These are phyloP conservation scores for Aspergillus hancockii DNA, from an alignment of 495 filamentous ascomycete genomes.

Conservation along the genomic window DNA sequence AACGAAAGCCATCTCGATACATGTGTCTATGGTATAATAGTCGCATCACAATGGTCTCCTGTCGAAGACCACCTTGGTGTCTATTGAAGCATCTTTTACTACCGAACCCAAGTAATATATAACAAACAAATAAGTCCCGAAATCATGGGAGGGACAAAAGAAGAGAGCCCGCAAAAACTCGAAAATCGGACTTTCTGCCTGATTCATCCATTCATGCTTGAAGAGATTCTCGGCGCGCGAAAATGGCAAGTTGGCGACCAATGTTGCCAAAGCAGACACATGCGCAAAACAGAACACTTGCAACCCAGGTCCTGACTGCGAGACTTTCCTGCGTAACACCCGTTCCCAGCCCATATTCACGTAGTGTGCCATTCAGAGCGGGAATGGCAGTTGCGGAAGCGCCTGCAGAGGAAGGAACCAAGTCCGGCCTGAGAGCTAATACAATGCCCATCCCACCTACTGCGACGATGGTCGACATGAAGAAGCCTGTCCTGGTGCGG, in stretches of 20 bases:
- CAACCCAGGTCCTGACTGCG: conserved; percentile 81
- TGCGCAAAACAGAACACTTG: conserved; percentile 90
- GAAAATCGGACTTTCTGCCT: neutral
- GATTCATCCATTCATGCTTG: conserved; percentile 21
- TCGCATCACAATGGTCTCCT: neutral
- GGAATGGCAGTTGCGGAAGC: conserved; percentile 42
- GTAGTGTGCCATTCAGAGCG: conserved; percentile 34
- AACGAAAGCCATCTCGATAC: neutral
- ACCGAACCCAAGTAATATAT: neutral
- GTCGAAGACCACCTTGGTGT: neutral
- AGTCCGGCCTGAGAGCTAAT: conserved; percentile 68
- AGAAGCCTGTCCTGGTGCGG: conserved; percentile 79
- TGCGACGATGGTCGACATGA: conserved; percentile 71
- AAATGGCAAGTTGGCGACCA: conserved; percentile 72
- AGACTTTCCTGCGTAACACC: conserved; percentile 71
- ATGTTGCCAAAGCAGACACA: conserved; percentile 97
- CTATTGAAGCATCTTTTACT: neutral
- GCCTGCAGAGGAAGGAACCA: conserved; percentile 62
- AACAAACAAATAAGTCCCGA: neutral
- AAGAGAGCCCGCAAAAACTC: neutral
- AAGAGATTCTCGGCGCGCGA: conserved; percentile 23
- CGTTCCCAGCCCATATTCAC: conserved; percentile 49
- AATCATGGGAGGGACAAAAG: neutral
- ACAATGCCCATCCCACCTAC: conserved; percentile 71
- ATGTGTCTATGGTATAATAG: neutral